phyloP scores from a whole-genome alignment of 2,329 filamentous ascomycete genomes.

The Calonectria ilicicola region DNA sequence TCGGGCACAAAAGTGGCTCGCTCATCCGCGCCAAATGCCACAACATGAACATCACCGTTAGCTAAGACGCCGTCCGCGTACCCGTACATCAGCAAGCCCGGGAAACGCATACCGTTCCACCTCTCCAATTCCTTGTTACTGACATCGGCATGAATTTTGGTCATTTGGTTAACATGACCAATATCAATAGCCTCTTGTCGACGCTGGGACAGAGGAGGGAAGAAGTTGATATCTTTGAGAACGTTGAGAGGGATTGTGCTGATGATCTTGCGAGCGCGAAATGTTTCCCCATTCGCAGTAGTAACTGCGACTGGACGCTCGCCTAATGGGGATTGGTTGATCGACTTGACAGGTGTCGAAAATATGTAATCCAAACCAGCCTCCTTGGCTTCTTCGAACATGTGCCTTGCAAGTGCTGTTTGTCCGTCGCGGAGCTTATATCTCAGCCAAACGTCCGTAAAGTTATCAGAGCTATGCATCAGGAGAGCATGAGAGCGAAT shows the following conservation, averaged over 20 bases:
- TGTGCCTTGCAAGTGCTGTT: constrained; percentile 39
- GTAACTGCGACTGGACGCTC: neutral
- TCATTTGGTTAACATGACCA: constrained; percentile 35
- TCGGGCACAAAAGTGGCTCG: constrained; percentile 18
- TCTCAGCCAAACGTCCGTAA: constrained; percentile 33
- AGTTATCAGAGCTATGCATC: constrained; percentile 36
- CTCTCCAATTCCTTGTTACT: constrained; percentile 30
- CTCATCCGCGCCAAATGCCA: constrained; percentile 27
- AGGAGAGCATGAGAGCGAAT: constrained; percentile 37
- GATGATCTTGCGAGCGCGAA: constrained; percentile 38
- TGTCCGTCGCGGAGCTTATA: constrained; percentile 47
- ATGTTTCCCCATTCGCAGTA: constrained; percentile 13
- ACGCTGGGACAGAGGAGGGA: neutral
- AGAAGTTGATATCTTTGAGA: constrained; percentile 15
- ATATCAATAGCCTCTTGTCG: constrained; percentile 20
- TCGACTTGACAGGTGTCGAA: constrained; percentile 33
- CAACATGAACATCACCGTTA: constrained; percentile 22
- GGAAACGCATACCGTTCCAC: constrained; percentile 31
- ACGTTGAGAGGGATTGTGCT: constrained; percentile 29
- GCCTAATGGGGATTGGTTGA: constrained; percentile 2
- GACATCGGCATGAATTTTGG: constrained; percentile 34
- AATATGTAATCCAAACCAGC: constrained; percentile 43
- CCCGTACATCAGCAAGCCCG: constrained; percentile 28
- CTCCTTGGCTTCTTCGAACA: constrained; percentile 42
- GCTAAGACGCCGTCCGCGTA: constrained; percentile 25